These are phyloP conservation scores for Aspergillus sp. DNA, from an alignment of 2,329 filamentous ascomycete species.

Conservation along the genomic window DNA sequence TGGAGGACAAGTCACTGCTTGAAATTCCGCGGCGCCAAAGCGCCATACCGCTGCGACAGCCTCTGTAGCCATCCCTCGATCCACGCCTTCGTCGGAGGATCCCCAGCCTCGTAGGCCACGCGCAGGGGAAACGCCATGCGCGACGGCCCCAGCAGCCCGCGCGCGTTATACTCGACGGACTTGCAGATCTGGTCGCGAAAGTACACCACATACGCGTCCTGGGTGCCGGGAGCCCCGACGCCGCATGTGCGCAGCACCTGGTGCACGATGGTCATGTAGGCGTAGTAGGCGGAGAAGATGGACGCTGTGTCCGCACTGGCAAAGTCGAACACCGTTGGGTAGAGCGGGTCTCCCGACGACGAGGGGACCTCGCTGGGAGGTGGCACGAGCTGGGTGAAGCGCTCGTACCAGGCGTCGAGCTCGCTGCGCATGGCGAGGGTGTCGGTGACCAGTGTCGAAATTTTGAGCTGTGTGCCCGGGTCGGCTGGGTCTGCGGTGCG, in stretches of 20 bases:
- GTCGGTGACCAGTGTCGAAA: slow-evolving; percentile 15
- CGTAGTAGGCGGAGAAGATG: slow-evolving; percentile 25
- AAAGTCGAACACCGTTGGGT: slow-evolving; percentile 21
- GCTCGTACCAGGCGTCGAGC: slow-evolving; percentile 21
- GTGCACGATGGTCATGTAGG: slow-evolving; percentile 29
- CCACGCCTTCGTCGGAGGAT: slow-evolving; percentile 23
- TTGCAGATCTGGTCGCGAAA: slow-evolving; percentile 31
- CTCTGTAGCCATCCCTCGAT: slow-evolving; percentile 20
- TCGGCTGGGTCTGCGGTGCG: slow-evolving; percentile 15
- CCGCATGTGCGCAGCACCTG: slow-evolving; percentile 15
- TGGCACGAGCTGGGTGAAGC: slow-evolving; percentile 16
- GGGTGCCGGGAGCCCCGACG: slow-evolving; percentile 2
- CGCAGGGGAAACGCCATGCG: slow-evolving; percentile 26
- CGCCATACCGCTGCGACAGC: slow-evolving; percentile 26
- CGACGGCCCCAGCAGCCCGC: slow-evolving; percentile 25
- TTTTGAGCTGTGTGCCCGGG: slow-evolving; percentile 8
- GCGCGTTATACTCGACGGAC: slow-evolving; percentile 26
- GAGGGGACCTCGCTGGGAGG: slow-evolving; percentile 20
- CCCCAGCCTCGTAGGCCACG: slow-evolving; percentile 26
- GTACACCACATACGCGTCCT: slow-evolving; percentile 21
- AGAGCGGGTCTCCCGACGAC: slow-evolving; percentile 17
- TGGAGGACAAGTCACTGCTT: background rate
- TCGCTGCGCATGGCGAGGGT: slow-evolving; percentile 21
- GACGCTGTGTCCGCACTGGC: slow-evolving; percentile 20
- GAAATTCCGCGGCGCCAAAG: slow-evolving; percentile 20